These are phyloP conservation scores for Leccinum cinnamomeum DNA, from an alignment of 1,284 basidiomycete genomes.

Conservation along the genomic window DNA sequence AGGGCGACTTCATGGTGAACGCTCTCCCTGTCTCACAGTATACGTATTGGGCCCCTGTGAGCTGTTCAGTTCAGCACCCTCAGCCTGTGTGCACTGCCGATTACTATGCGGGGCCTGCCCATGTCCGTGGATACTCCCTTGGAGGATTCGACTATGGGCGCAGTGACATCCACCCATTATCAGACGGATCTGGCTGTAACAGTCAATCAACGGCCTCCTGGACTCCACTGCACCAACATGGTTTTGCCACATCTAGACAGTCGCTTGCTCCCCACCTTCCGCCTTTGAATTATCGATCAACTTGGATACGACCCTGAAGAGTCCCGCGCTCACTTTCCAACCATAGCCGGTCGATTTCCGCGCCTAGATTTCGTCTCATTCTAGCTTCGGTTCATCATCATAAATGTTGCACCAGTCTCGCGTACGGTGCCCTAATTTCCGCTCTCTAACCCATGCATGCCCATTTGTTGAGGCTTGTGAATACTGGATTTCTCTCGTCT, in stretches of 20 bases:
- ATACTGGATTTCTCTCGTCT: conserved; percentile 37
- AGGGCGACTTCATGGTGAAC: conserved; percentile 22
- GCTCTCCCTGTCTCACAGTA: conserved; percentile 34
- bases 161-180: conserved; percentile 45
- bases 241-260: conserved; percentile 38
- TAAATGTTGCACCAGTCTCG: conserved; percentile 31
- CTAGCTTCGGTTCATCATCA: conserved; percentile 22
- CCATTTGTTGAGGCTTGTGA: conserved; percentile 37
- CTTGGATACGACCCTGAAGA: conserved; percentile 53
- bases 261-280: conserved; percentile 40
- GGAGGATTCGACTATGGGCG: conserved; percentile 52
- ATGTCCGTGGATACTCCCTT: conserved; percentile 62
- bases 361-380: conserved; percentile 29
- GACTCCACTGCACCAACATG: conserved; percentile 42
- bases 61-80: conserved; percentile 47
- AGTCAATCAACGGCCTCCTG: conserved; percentile 43
- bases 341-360: conserved; percentile 23
- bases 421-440: conserved; percentile 36
- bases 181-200: conserved; percentile 41
- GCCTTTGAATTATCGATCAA: conserved; percentile 43
- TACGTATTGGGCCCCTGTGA: conserved; percentile 40
- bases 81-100: conserved; percentile 58
- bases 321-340: conserved; percentile 5
- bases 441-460: conserved; percentile 37
- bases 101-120: conserved; percentile 45